Conservation (phyloP, 495 filamentous ascomycete genomes). For the Arthonia radiata region DNA sequence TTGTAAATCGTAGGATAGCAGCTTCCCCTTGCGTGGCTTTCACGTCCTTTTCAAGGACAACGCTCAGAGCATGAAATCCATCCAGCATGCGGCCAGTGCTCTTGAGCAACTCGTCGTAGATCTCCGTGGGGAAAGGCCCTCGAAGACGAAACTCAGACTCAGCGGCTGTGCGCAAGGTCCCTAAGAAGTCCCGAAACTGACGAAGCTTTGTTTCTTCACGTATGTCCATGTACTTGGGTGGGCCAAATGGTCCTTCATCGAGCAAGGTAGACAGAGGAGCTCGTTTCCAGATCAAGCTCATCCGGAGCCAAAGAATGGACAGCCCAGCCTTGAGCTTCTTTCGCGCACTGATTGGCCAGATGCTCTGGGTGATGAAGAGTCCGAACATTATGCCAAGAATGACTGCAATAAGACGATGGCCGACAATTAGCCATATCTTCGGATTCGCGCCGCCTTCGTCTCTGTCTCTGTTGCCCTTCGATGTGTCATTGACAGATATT, state of each 20-base stretch:
- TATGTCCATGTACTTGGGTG: constrained; percentile 40
- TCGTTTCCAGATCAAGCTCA: constrained; percentile 92
- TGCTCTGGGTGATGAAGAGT: constrained; percentile 60
- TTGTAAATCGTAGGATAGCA: constrained; percentile 52
- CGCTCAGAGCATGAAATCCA: constrained; percentile 83
- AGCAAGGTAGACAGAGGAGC: constrained; percentile 63
- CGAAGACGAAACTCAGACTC: constrained; percentile 59
- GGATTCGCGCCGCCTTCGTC: constrained; percentile 72
- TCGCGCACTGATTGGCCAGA: constrained; percentile 84
- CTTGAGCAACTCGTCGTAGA: constrained; percentile 44
- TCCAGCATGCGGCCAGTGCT: constrained; percentile 68
- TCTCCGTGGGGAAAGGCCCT: constrained; percentile 52
- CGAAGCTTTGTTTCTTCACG: constrained; percentile 46
- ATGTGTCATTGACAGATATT: constrained; percentile 46
- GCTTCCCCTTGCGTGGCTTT: constrained; percentile 56
- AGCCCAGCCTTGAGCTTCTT: constrained; percentile 67
- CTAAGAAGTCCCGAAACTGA: constrained; percentile 35
- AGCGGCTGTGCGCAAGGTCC: constrained; percentile 48
- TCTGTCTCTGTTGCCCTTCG: constrained; percentile 42
- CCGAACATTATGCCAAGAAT: constrained; percentile 78
- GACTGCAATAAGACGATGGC: constrained; percentile 79
- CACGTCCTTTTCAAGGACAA: constrained; percentile 63
- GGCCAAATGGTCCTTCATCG: constrained; percentile 17
- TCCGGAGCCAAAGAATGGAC: constrained; percentile 65
- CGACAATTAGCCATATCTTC: constrained; percentile 62